Percentiles rank a stretch among this genome's conserved stretches.
Evolutionary conservation across 2,329 filamentous ascomycete genomes (phyloP).

Genomic region (Fusarium continuum): DNA sequence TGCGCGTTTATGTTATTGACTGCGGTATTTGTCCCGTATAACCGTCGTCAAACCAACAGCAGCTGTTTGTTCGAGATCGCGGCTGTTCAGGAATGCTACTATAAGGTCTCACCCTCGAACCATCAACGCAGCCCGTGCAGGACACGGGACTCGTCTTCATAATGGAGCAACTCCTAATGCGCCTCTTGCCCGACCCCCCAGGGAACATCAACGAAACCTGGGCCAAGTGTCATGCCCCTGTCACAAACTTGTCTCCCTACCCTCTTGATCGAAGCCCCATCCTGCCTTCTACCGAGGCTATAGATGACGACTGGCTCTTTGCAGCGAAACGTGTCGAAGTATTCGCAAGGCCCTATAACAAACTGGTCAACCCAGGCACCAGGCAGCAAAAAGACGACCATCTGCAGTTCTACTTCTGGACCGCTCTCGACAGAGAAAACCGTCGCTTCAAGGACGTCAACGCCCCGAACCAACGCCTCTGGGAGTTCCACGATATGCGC

Average conservation of each 20-base stretch:
- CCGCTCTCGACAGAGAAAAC: slow-evolving; percentile 33
- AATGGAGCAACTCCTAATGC: not conserved
- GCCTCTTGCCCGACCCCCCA: not conserved
- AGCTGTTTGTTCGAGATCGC: not conserved
- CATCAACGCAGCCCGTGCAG: not conserved
- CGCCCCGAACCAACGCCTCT: not conserved
- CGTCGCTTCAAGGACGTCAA: not conserved
- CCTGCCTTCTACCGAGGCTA: not conserved
- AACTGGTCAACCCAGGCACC: not conserved
- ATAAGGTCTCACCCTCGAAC: not conserved
- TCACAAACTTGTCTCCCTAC: not conserved
- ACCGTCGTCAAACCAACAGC: not conserved
- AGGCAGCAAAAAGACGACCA: slow-evolving; percentile 9
- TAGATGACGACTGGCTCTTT: slow-evolving; percentile 4
- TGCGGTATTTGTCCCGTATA: not conserved
- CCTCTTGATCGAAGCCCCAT: slow-evolving; percentile 1
- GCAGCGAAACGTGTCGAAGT: not conserved
- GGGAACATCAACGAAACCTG: not conserved
- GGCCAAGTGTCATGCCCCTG: not conserved
- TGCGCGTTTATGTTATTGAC: not conserved
- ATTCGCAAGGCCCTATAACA: not conserved
- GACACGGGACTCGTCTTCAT: not conserved
- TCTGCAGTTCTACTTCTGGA: slow-evolving; percentile 41
- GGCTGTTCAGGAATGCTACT: not conserved
- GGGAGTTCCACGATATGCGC: not conserved